phyloP scores from a whole-genome alignment of 2,329 filamentous ascomycete species.

The Chrysoporthe puriensis region DNA sequence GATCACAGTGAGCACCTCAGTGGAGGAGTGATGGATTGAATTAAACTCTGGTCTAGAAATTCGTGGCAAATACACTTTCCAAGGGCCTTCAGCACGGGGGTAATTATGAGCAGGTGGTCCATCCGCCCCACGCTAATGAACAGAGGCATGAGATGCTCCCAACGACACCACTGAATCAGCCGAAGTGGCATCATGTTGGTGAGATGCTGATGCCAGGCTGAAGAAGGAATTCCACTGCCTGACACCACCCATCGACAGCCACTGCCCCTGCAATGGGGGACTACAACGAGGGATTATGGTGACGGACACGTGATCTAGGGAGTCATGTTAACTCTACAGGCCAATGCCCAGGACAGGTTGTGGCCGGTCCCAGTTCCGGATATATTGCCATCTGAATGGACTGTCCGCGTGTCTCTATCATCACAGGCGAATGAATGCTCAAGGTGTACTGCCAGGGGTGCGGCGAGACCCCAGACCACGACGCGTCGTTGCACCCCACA shows the following conservation, averaged over 20 bases:
- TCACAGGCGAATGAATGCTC: constrained; percentile 86
- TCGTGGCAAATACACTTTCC: no score
- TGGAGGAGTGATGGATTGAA: no score
- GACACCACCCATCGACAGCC: constrained; percentile 94
- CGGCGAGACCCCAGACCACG: constrained; percentile 70
- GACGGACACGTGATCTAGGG: constrained; percentile 59
- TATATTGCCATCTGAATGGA: constrained; percentile 96
- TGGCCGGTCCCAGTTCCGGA: constrained; percentile 93
- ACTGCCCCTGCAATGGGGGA: constrained; percentile 84
- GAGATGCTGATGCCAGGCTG: constrained; percentile 57
- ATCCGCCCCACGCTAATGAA: background rate
- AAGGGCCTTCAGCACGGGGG: background rate
- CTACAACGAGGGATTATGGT: constrained; percentile 66
- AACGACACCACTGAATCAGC: constrained; percentile 12
- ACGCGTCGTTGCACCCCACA: constrained; percentile 84
- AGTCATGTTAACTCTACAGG: constrained; percentile 18
- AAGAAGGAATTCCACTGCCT: constrained; percentile 89
- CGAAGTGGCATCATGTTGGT: no score
- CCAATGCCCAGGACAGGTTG: constrained; percentile 59
- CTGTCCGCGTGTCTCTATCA: constrained; percentile 76
- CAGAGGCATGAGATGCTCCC: constrained; percentile 20
- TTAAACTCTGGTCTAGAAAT: no score
- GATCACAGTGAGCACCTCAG: no score
- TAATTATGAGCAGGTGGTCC: background rate
- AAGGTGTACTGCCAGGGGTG: constrained; percentile 78